These are phyloP conservation scores for Diospyros lotus DNA, from an alignment of 148 eudicot genomes.

Conservation along the genomic window DNA sequence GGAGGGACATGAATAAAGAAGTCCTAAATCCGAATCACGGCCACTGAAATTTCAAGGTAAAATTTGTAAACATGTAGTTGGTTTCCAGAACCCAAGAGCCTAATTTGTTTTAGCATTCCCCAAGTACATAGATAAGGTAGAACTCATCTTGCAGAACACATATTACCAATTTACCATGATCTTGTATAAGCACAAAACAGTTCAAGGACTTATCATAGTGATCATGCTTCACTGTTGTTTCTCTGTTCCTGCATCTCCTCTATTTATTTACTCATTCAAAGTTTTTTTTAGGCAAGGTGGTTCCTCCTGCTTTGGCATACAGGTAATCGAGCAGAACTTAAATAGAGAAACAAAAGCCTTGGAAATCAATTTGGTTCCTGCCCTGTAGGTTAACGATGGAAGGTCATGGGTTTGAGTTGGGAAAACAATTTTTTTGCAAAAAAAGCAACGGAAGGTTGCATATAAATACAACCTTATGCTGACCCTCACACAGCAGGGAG, in stretches of 20 bases:
- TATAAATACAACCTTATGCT: too few relatives aligned
- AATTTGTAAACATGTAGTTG: neutral
- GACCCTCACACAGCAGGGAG: too few relatives aligned
- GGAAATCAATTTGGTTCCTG: too few relatives aligned
- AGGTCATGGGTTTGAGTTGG: too few relatives aligned
- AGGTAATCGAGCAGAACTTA: neutral
- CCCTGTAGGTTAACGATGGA: too few relatives aligned
- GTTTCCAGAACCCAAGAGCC: neutral
- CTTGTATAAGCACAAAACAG: neutral
- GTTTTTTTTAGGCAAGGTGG: neutral
- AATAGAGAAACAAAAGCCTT: too few relatives aligned
- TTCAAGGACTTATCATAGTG: neutral
- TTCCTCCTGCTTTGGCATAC: neutral
- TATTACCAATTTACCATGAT: neutral
- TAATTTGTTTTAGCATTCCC: too few relatives aligned
- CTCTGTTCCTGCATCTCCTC: neutral
- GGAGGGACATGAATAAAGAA: neutral
- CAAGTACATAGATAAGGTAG: neutral
- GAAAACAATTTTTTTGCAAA: too few relatives aligned
- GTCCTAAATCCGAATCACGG: neutral
- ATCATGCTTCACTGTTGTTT: neutral
- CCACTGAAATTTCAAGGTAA: neutral
- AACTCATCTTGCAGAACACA: neutral
- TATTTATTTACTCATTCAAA: neutral
- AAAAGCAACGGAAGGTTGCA: too few relatives aligned